These are phyloP conservation scores for Aspergillus proliferans DNA, from an alignment of 2,329 filamentous ascomycete genomes.

Conservation along the genomic window DNA sequence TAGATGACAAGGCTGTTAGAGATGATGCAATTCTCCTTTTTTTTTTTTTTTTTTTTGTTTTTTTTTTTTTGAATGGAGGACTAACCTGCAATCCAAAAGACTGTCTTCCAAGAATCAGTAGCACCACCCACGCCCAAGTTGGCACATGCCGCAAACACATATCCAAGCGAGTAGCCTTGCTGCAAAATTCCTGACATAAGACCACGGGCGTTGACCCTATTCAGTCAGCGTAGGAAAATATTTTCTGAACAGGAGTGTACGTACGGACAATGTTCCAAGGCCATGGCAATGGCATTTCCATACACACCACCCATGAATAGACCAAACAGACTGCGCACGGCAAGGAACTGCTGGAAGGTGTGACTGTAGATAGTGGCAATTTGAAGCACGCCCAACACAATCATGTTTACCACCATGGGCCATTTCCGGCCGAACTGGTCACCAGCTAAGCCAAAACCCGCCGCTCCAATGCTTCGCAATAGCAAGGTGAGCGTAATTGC, in stretches of 20 bases:
- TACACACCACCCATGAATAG: slow-evolving; percentile 78
- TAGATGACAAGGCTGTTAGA: slow-evolving; percentile 1
- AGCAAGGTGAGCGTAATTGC: slow-evolving; percentile 58
- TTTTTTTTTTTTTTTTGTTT: too few relatives aligned
- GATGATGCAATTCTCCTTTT: too few relatives aligned
- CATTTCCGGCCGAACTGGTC: slow-evolving; percentile 74
- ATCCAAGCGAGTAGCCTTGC: slow-evolving; percentile 74
- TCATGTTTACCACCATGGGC: slow-evolving; percentile 77
- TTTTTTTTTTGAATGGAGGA: slow-evolving; percentile 11
- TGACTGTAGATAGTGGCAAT: slow-evolving; percentile 70
- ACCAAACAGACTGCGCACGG: slow-evolving; percentile 65
- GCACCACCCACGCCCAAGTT: slow-evolving; percentile 64
- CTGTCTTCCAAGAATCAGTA: slow-evolving; percentile 59
- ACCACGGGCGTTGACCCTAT: slow-evolving; percentile 58
- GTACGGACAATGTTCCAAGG: slow-evolving; percentile 63
- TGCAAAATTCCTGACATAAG: slow-evolving; percentile 78
- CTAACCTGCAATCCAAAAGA: slow-evolving; percentile 61
- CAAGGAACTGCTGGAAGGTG: slow-evolving; percentile 69
- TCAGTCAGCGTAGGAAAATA: not conserved
- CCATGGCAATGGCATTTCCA: slow-evolving; percentile 72
- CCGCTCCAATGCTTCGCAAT: slow-evolving; percentile 67
- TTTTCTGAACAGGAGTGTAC: not conserved
- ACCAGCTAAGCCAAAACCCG: slow-evolving; percentile 67
- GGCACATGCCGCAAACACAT: slow-evolving; percentile 65
- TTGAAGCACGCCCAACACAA: slow-evolving; percentile 63